phyloP scores from a whole-genome alignment of 75 land plant species.

The Selaginella tamariscina region DNA sequence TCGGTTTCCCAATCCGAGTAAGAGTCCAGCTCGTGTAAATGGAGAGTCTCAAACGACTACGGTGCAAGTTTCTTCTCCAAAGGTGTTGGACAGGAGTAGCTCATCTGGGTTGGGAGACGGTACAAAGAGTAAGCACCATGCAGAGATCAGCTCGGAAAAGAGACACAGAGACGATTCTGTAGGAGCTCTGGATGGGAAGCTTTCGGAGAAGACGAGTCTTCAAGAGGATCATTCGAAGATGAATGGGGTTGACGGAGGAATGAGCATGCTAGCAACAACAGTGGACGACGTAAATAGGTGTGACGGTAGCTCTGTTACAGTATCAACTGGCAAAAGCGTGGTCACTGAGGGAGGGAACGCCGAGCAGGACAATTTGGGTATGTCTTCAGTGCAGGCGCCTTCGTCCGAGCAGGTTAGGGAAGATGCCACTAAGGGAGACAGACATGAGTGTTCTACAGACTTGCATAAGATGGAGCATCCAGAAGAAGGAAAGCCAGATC shows the following conservation, averaged over 20 bases:
- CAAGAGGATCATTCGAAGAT: neutral
- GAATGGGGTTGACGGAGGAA: constrained; percentile 61
- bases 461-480: too few species aligned
- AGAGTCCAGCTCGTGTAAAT: constrained; percentile 53
- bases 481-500: neutral
- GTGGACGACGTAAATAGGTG: constrained; percentile 54
- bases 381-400: neutral
- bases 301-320: constrained; percentile 12
- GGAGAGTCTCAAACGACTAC: constrained; percentile 36
- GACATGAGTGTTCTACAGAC: too few species aligned
- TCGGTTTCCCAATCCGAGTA: constrained; percentile 66
- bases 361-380: neutral
- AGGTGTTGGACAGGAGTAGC: constrained; percentile 39
- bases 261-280: constrained; percentile 89
- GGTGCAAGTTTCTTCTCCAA: constrained; percentile 55
- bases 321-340: neutral
- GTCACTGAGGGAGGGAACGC: neutral
- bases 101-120: constrained; percentile 17
- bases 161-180: constrained; percentile 26
- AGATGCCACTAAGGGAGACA: too few species aligned
- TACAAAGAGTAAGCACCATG: constrained; percentile 15
- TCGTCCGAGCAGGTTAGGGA: too few species aligned
- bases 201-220: neutral
- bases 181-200: neutral
- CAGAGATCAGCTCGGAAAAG: constrained; percentile 19